Evolutionary conservation across 345 rosid genomes (phyloP).

Genomic region (Euphorbia lathyris): DNA sequence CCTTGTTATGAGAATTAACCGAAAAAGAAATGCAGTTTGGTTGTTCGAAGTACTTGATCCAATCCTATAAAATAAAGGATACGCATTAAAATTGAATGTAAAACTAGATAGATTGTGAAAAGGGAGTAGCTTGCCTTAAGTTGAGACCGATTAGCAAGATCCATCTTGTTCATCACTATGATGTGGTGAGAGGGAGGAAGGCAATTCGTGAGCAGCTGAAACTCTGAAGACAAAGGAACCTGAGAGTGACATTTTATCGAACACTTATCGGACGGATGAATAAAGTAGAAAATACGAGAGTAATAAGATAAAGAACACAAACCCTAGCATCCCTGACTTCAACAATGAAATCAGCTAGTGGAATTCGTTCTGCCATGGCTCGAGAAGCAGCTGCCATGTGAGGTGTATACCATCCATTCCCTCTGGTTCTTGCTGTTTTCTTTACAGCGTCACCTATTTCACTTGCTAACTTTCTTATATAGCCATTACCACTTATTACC

Average conservation of each 20-base stretch:
- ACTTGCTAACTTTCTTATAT: conserved; percentile 23
- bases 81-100: neutral
- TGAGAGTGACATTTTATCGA: conserved; percentile 46
- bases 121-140: conserved; percentile 28
- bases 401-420: conserved; percentile 54
- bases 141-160: conserved; percentile 55
- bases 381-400: conserved; percentile 77
- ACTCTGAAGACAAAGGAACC: conserved; percentile 69
- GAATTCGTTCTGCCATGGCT: conserved; percentile 59
- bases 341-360: conserved; percentile 52
- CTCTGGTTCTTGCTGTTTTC: conserved; percentile 30
- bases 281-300: neutral
- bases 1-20: conserved; percentile 76
- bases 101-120: neutral
- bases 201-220: conserved; percentile 38
- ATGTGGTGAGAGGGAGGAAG: conserved; percentile 32
- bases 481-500: conserved; percentile 2
- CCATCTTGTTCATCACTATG: conserved; percentile 71
- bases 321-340: conserved; percentile 87
- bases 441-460: conserved; percentile 47
- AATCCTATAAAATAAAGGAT: conserved; percentile 33
- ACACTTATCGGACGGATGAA: conserved; percentile 15
- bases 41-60: conserved; percentile 49
- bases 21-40: conserved; percentile 43
- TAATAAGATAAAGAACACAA: neutral